Base-by-base conservation (phyloP, 2,329 filamentous ascomycete genomes). In the Truncatella angustata region DNA sequence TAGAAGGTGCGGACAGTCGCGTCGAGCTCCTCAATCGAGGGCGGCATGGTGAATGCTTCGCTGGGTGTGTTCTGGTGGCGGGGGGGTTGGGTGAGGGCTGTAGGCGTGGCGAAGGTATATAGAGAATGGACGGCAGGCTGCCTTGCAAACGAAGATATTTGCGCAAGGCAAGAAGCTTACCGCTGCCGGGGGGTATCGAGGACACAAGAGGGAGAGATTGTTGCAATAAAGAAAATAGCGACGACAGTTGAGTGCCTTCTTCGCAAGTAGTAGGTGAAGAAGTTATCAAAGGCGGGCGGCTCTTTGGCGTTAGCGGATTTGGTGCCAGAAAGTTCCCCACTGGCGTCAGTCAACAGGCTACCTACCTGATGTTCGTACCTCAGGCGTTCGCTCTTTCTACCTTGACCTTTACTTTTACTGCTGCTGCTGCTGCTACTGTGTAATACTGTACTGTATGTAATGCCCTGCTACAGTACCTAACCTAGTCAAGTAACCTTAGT, bases 1-100 rank as follows among this genome's bases (percentile, higher is more conserved):
- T 96, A 99, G 76, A 99, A 97, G 78, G 90, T 86, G 72, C 90
- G 92, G 81, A 97, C 93, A 62, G 91, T 94, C 73, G 81, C 87
- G 84, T 99, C 94, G 79, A 99, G 86, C 85, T 99, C 94, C 73
- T 88, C 85, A 74, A 99, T 93, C 66, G 88, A 78, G 70, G 83
- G 77, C 70, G 84, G 78, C 84, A 87, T 87, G 72, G 70, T 76
- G 62, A 57, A 63, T 63, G 64, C 66, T 18, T 21, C 7, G 11
- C 32, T 30, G 46, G 20, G 47, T 50, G 26, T 40, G 23, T 50
- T 32, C 36, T 32, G 35, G 54, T 50, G 50, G 54, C 44, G 39
- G 53, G 46, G 58, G 58, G 48, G 48, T 49, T 35, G 23, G 34
- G 57, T 28, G 39, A 34, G 51, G 56, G 49, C 46, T 55, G 49